Evolutionary conservation across 2,329 filamentous ascomycete genomes (phyloP).

Genomic region (Colletotrichum zoysiae): DNA sequence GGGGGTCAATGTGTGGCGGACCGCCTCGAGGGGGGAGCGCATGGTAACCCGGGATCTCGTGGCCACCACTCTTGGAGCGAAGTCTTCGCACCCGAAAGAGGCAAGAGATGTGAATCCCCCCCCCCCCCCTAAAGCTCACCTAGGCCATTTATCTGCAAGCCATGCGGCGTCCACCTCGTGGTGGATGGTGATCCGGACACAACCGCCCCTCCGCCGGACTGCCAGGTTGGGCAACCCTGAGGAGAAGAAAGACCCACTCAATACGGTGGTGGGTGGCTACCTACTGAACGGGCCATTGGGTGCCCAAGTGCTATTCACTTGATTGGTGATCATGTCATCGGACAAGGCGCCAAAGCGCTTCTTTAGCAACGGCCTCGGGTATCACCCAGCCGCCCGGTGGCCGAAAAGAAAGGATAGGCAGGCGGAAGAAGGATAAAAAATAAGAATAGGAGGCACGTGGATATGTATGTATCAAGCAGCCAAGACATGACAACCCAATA

Average conservation of each 20-base stretch:
- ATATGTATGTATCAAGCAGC: background rate
- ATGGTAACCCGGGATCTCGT: conserved; percentile 30
- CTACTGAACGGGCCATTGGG: conserved; percentile 20
- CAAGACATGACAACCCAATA: background rate
- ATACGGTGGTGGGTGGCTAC: conserved; percentile 18
- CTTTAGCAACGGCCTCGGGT: background rate
- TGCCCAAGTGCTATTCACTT: background rate
- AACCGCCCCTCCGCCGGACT: conserved; percentile 24
- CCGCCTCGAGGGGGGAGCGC: conserved; percentile 30
- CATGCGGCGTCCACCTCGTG: background rate
- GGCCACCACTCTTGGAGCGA: conserved; percentile 2
- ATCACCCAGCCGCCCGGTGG: conserved; percentile 4
- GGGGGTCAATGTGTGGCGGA: conserved; percentile 20
- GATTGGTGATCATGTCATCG: conserved; percentile 6
- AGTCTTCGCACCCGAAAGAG: background rate
- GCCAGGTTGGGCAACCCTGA: conserved; percentile 27
- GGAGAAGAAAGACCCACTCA: conserved; percentile 10
- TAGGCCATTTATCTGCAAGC: background rate
- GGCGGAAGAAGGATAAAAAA: background rate
- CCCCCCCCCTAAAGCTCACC: too few species aligned
- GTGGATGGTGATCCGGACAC: conserved; percentile 12
- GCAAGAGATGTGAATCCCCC: conserved; percentile 1
- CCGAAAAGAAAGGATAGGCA: background rate
- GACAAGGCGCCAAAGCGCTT: background rate
- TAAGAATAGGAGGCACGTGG: background rate